phyloP scores from a whole-genome alignment of 306 rosid genomes.

The Medicago arabica region DNA sequence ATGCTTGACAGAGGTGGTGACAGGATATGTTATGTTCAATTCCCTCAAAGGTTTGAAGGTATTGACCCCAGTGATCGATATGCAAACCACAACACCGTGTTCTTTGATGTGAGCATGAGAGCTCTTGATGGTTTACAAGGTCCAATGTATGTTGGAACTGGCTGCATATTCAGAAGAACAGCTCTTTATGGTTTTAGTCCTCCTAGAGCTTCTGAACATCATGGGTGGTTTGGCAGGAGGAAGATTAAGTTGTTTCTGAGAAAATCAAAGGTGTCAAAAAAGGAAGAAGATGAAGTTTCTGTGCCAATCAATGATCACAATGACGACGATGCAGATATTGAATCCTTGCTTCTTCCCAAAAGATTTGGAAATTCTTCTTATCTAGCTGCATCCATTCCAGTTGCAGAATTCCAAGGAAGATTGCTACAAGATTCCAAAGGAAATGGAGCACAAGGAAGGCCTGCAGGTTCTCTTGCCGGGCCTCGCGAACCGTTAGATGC shows the following conservation, averaged over 20 bases:
- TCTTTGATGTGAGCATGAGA: slow-evolving; percentile 88
- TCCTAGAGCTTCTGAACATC: slow-evolving; percentile 85
- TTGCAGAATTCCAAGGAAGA: slow-evolving; percentile 86
- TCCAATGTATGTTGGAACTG: slow-evolving; percentile 90
- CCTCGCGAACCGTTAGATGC: slow-evolving; percentile 88
- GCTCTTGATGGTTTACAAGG: slow-evolving; percentile 94
- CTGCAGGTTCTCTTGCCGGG: slow-evolving; percentile 81
- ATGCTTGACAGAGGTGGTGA: slow-evolving; percentile 94
- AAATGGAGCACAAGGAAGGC: slow-evolving; percentile 68
- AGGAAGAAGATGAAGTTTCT: slow-evolving; percentile 65
- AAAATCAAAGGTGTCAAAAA: slow-evolving; percentile 56
- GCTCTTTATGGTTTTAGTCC: slow-evolving; percentile 91
- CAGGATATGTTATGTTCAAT: slow-evolving; percentile 81
- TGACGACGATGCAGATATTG: slow-evolving; percentile 80
- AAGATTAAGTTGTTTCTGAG: slow-evolving; percentile 70
- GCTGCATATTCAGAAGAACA: slow-evolving; percentile 84
- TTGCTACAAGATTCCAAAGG: slow-evolving; percentile 73
- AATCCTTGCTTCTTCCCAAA: slow-evolving; percentile 76
- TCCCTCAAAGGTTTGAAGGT: slow-evolving; percentile 91
- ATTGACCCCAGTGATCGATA: slow-evolving; percentile 82
- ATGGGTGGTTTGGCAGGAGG: slow-evolving; percentile 73
- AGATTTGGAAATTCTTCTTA: slow-evolving; percentile 81
- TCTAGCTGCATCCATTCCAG: slow-evolving; percentile 76
- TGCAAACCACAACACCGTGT: slow-evolving; percentile 88
- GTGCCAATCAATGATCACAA: slow-evolving; percentile 53